phyloP scores from a whole-genome alignment of 371 early-diverging fungal species.

The Syncephalastrum monosporum region DNA sequence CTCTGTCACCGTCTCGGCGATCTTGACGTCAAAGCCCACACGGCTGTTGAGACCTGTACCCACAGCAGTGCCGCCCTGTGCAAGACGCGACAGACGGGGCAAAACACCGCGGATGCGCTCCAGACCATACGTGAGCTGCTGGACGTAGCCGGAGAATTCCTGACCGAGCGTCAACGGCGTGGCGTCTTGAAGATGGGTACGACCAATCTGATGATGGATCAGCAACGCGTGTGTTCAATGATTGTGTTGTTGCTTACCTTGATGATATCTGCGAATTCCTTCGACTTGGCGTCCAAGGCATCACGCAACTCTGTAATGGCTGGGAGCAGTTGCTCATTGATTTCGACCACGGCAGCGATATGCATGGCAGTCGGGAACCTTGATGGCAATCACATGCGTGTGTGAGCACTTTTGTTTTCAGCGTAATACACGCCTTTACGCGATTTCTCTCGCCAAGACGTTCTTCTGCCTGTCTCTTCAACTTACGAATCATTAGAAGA shows the following conservation, averaged over 20 bases:
- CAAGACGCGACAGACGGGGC: constrained; percentile 76
- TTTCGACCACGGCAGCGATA: constrained; percentile 77
- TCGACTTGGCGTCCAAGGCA: constrained; percentile 62
- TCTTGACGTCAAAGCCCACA: constrained; percentile 72
- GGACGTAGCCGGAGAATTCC: constrained; percentile 88
- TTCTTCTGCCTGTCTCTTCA: not conserved
- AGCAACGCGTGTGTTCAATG: not conserved
- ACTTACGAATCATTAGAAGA: constrained; percentile 83
- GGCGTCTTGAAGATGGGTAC: constrained; percentile 89
- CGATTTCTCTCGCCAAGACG: not conserved
- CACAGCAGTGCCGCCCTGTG: constrained; percentile 91
- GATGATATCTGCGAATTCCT: constrained; percentile 73
- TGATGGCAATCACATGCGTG: not conserved
- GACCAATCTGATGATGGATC: constrained; percentile 57
- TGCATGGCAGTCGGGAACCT: constrained; percentile 93
- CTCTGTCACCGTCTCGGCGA: constrained; percentile 72
- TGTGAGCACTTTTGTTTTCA: not conserved
- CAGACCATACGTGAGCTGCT: constrained; percentile 74
- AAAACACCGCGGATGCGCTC: constrained; percentile 70
- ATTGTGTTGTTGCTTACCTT: constrained; percentile 34
- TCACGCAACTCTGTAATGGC: constrained; percentile 66
- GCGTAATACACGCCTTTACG: not conserved
- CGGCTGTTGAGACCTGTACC: constrained; percentile 88
- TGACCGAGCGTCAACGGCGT: constrained; percentile 87
- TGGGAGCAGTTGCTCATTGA: constrained; percentile 69